These are phyloP conservation scores for Polychaeton citri DNA, from an alignment of 2,329 filamentous ascomycete genomes.

Conservation along the genomic window DNA sequence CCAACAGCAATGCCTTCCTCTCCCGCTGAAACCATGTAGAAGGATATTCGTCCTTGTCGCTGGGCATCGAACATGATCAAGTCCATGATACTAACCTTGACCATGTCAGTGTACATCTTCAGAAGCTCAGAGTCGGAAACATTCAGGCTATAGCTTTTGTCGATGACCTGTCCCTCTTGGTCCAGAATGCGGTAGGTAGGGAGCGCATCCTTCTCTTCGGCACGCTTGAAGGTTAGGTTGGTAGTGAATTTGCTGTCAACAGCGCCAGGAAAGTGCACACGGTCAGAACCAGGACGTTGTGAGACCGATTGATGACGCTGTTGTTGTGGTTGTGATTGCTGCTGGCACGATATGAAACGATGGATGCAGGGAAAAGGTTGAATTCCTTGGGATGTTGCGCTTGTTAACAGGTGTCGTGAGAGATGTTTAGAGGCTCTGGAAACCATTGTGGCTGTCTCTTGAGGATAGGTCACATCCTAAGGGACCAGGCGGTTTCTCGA, in stretches of 20 bases:
- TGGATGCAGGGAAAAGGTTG: conserved; percentile 1
- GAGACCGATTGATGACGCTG: conserved; percentile 42
- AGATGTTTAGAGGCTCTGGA: neutral
- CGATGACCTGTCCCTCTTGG: conserved; percentile 73
- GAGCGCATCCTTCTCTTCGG: conserved; percentile 60
- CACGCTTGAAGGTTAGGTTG: conserved; percentile 48
- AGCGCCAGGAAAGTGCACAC: conserved; percentile 74
- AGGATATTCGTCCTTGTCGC: conserved; percentile 80
- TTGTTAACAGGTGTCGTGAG: too few species aligned
- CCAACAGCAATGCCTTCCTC: conserved; percentile 92
- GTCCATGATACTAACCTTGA: conserved; percentile 74
- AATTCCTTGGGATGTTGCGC: too few species aligned
- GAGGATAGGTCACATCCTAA: too few species aligned
- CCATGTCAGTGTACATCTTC: conserved; percentile 51
- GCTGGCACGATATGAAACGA: too few species aligned
- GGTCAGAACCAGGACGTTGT: conserved; percentile 45
- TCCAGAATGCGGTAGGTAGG: conserved; percentile 87
- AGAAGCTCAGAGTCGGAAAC: conserved; percentile 50
- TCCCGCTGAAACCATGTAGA: conserved; percentile 92
- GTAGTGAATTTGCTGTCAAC: conserved; percentile 87
- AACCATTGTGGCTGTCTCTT: neutral
- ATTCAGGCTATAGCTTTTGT: conserved; percentile 53
- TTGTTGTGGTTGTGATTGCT: too few species aligned
- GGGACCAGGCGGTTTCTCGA: too few species aligned
- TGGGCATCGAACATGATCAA: conserved; percentile 97